phyloP scores from a whole-genome alignment of 1,139 yeast genomes.

The Diutina sp. region DNA sequence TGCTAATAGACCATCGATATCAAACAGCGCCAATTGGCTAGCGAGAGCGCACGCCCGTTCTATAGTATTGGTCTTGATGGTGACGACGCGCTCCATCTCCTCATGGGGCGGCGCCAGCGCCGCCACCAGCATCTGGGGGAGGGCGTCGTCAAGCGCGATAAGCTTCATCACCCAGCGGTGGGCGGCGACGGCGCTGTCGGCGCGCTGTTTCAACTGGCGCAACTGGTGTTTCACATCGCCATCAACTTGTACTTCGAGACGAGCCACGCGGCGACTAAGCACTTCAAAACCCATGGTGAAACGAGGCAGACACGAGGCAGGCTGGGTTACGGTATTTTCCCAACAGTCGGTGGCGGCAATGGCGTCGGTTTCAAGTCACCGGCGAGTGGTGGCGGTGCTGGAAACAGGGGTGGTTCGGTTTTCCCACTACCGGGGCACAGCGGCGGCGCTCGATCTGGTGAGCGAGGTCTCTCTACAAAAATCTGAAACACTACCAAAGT shows the following conservation, averaged over 20 bases:
- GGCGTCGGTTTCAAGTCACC: neutral
- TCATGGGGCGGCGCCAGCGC: neutral
- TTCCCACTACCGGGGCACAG: neutral
- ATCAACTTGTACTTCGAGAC: neutral
- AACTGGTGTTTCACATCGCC: neutral
- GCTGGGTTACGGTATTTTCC: neutral
- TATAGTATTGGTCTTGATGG: neutral
- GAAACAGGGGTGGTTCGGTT: neutral
- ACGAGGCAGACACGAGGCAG: neutral
- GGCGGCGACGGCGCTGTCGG: neutral
- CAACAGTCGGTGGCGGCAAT: neutral
- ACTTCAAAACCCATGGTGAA: neutral
- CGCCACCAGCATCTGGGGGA: neutral
- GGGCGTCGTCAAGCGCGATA: neutral
- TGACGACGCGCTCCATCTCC: neutral
- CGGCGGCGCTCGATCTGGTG: neutral
- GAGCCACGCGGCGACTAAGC: neutral
- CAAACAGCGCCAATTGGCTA: neutral
- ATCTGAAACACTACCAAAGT: neutral
- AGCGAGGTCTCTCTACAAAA: neutral
- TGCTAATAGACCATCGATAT: neutral
- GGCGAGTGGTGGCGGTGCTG: neutral
- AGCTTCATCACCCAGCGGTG: neutral
- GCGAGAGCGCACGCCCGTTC: neutral
- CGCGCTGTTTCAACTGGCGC: neutral